Conservation (phyloP, 257 asterid species). For the Ajuga chamaepitys region DNA sequence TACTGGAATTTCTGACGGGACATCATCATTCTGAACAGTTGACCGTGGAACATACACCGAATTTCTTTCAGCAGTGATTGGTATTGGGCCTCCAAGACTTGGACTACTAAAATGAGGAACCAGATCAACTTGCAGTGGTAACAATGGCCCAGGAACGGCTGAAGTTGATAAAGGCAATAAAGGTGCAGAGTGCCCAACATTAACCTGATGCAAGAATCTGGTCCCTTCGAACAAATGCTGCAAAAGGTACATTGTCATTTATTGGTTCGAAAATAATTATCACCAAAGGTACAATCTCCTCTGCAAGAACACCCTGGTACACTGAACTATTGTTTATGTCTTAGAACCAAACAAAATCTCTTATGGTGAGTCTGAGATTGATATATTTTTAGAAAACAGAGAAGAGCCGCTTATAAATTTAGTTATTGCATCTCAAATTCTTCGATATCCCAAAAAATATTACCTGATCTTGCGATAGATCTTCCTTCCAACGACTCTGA, state of each 20-base stretch:
- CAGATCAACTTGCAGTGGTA: constrained; percentile 18
- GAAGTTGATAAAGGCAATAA: constrained; percentile 11
- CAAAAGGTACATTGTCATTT: not conserved
- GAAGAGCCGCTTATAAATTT: not conserved
- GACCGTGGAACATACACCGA: constrained; percentile 14
- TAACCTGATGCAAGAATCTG: constrained; percentile 13
- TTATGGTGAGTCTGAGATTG: not conserved
- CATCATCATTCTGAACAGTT: constrained; percentile 20
- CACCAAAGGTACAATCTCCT: not conserved
- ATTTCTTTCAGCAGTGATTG: constrained; percentile 21
- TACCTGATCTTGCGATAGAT: constrained; percentile 30
- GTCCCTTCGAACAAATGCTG: constrained; percentile 17
- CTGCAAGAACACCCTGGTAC: not conserved
- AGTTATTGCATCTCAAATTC: not conserved
- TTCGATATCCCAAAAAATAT: not conserved
- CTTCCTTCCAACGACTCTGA: constrained; percentile 30
- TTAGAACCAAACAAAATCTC: not conserved
- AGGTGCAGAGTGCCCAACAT: constrained; percentile 19
- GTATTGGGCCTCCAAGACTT: constrained; percentile 11
- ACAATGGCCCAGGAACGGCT: constrained; percentile 13
- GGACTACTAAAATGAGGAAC: constrained; percentile 6
- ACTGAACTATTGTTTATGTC: not conserved
- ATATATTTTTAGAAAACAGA: not conserved
- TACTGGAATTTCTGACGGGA: constrained; percentile 24
- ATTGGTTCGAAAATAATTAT: too few relatives aligned